A percentile compares a stretch with the other conserved stretches of the same genome.
Conservation (phyloP, 73 alveolate species). For the Breviolum minutum region DNA sequence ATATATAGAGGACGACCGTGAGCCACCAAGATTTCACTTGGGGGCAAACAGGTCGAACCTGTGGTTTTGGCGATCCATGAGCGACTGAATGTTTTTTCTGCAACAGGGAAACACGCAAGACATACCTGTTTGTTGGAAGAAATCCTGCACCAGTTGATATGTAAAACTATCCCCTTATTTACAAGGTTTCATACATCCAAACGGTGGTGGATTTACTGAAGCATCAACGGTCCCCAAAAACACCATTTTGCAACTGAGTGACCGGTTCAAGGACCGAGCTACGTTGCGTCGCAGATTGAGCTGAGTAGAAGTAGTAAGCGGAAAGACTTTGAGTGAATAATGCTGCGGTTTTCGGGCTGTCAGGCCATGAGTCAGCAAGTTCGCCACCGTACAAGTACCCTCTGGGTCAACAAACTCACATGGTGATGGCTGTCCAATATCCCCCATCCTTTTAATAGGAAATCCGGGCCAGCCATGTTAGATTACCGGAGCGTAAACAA, state of each 20-base stretch:
- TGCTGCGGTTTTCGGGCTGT: conserved; percentile 36
- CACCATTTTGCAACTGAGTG: neutral
- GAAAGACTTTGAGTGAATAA: conserved; percentile 7
- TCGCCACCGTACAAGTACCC: too few species aligned
- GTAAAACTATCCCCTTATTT: too few species aligned
- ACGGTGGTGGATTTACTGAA: too few species aligned
- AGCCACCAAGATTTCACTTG: neutral
- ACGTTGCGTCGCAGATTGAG: conserved; percentile 90
- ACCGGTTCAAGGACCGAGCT: conserved; percentile 82
- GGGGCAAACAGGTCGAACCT: conserved; percentile 31
- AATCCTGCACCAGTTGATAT: neutral
- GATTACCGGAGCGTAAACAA: too few species aligned
- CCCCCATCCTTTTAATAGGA: too few species aligned
- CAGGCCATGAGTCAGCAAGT: neutral
- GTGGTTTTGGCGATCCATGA: neutral
- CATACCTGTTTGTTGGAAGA: neutral
- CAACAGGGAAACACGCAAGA: too few species aligned
- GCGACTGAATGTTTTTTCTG: too few species aligned
- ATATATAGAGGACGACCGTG: neutral
- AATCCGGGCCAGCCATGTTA: too few species aligned
- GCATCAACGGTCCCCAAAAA: too few species aligned
- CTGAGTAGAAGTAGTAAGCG: conserved; percentile 78
- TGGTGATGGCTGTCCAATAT: neutral
- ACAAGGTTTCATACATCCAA: neutral
- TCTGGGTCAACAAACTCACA: neutral